phyloP scores from a whole-genome alignment of 116 monocot genomes.

The Zostera marina region DNA sequence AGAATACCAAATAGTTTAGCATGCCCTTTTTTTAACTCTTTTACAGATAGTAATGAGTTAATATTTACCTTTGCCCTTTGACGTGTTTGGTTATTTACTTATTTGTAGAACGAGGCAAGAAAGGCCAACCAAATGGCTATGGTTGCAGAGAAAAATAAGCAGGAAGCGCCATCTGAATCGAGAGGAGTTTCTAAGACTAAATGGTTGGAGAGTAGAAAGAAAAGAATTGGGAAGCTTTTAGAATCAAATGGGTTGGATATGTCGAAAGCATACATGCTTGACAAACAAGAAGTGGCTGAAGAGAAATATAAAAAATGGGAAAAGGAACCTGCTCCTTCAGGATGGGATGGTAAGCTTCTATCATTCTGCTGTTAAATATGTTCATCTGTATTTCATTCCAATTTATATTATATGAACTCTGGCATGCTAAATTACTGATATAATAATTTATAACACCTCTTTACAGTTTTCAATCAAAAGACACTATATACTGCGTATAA shows the following conservation, averaged over 20 bases:
- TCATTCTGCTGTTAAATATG: too few species aligned
- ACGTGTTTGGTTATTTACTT: neutral
- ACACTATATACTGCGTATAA: constrained; percentile 85
- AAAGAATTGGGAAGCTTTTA: constrained; percentile 89
- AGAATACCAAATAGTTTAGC: neutral
- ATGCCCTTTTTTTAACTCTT: neutral
- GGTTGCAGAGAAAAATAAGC: constrained; percentile 84
- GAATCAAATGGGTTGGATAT: constrained; percentile 96
- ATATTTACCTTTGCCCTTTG: neutral
- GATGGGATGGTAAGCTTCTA: constrained; percentile 76
- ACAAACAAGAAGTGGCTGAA: constrained; percentile 89
- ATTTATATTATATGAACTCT: too few species aligned
- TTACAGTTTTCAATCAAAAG: constrained; percentile 92
- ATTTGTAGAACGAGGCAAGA: constrained; percentile 75
- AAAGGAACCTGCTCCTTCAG: constrained; percentile 90
- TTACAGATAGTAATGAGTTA: neutral
- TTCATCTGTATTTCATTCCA: neutral
- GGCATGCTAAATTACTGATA: neutral
- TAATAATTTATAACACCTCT: neutral
- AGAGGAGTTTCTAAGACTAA: constrained; percentile 92
- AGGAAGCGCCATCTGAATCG: constrained; percentile 61
- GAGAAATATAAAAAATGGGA: constrained; percentile 97
- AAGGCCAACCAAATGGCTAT: constrained; percentile 91
- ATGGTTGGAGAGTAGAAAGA: constrained; percentile 91
- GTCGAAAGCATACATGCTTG: constrained; percentile 96